Evolutionary conservation across 208 protist species (phyloP), one percentile per base, ranked within the genome.

Genomic region (Leptomonas seymouri): DNA sequence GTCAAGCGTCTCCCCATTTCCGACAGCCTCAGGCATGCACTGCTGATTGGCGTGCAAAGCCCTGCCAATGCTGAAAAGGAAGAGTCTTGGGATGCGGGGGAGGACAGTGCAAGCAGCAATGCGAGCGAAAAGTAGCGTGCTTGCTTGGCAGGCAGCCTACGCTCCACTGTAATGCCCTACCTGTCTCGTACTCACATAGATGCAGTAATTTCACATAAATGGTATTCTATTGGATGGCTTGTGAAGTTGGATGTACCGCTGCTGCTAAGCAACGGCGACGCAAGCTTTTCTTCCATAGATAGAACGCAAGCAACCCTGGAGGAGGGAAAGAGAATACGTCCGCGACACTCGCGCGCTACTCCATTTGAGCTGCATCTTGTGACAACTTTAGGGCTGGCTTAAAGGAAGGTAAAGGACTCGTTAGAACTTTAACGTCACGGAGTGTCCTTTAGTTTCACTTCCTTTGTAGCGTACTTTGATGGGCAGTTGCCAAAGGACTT

Each of bases 1-100:
- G 59, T 82, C 9, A 30, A 39, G 14, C 44, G 51, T 3, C 50
- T 76, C 50, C n/a, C 42, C 30, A 62, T 82, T 2, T 72, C 78
- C 2, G 59, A 78, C 18, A 21, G 42, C 14, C 71, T 82, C 18
- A 57, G 65, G 8, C 34, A 36, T 7, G 76, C 71, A 8, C 48
- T 81, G 39, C 25, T 81, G 39, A 48, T 81, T 11, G 76, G 76
- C 27, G 70, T 71, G 31, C 41, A 68, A 45, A n/a, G 3, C 18
- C 18, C 61, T 49, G 2, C 61, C 9, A n/a, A 12, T 2, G 6
- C 18, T n/a, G 21, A 15, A 3, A 55, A 55, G 14, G 56, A 30
- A 5, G 56, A 46, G 6, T 6, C 11, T 21, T 5, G 55, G n/a
- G 49, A 67, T 12, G 14, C 3, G n/a, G 48, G 45, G 28, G 23